Evolutionary conservation across 2,329 filamentous ascomycete species (phyloP).

Genomic region (Monosporascus cannonballus): DNA sequence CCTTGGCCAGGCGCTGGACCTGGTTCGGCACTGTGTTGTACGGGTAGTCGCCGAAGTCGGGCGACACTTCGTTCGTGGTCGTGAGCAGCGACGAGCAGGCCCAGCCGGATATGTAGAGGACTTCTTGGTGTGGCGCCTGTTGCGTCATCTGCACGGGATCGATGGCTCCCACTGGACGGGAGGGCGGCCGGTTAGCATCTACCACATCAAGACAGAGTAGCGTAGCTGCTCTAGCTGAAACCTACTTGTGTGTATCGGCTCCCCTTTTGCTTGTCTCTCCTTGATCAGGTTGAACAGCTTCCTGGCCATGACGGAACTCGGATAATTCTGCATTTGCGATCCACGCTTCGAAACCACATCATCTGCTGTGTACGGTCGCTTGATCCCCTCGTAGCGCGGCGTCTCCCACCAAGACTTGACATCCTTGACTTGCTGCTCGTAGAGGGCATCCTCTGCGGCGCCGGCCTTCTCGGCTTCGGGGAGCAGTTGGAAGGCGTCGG

Average conservation of each 20-base stretch:
- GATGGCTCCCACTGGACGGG: constrained; percentile 76
- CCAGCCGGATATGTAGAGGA: constrained; percentile 95
- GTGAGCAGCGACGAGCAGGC: constrained; percentile 92
- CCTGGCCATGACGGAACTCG: constrained; percentile 88
- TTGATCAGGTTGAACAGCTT: constrained; percentile 89
- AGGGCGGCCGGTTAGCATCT: not conserved
- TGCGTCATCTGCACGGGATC: constrained; percentile 99
- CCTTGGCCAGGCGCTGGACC: constrained; percentile 92
- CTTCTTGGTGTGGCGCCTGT: constrained; percentile 91
- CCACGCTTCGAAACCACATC: constrained; percentile 94
- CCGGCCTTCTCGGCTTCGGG: constrained; percentile 72
- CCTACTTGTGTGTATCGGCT: constrained; percentile 90
- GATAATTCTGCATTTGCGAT: constrained; percentile 78
- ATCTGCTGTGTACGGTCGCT: constrained; percentile 80
- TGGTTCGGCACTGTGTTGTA: constrained; percentile 99
- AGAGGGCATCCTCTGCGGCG: constrained; percentile 75
- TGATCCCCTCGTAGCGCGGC: constrained; percentile 81
- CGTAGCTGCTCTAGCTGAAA: constrained; percentile 7
- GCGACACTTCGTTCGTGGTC: constrained; percentile 92
- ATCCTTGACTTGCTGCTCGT: constrained; percentile 75
- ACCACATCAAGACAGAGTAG: constrained; percentile 1
- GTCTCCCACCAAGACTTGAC: constrained; percentile 89
- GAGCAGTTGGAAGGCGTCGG: constrained; percentile 82
- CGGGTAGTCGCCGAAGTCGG: constrained; percentile 97
- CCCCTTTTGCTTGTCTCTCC: constrained; percentile 67